These are phyloP conservation scores for Boletus holoroseus DNA, from an alignment of 1,284 basidiomycete genomes.

Conservation along the genomic window DNA sequence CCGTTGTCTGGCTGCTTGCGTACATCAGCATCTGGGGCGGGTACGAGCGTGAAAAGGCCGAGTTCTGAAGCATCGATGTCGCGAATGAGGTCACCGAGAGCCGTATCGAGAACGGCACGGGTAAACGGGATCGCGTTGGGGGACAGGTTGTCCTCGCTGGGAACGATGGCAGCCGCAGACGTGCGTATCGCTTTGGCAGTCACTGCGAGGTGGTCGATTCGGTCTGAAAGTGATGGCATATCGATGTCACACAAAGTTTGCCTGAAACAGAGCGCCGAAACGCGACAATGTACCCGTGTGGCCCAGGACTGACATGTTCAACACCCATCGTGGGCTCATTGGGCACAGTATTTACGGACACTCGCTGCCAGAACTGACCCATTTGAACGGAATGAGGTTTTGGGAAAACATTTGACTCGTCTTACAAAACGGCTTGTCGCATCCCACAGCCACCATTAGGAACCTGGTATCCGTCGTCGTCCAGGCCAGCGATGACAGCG, in stretches of 20 bases:
- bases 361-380: too few species aligned
- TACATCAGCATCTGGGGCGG: conserved; percentile 31
- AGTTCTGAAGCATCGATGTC: conserved; percentile 71
- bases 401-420: too few species aligned
- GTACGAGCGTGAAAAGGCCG: conserved; percentile 60
- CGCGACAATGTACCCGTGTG: too few species aligned
- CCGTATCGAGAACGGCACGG: conserved; percentile 53
- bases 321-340: too few species aligned
- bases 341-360: neutral
- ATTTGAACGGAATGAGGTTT: too few species aligned
- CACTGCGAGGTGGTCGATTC: conserved; percentile 39
- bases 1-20: conserved; percentile 32
- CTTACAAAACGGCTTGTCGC: too few species aligned
- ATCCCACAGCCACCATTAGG: conserved; percentile 23
- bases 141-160: conserved; percentile 14
- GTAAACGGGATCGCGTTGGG: conserved; percentile 45
- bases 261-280: neutral
- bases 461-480: conserved; percentile 5
- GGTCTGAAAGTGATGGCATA: conserved; percentile 42
- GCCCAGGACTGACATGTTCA: too few species aligned
- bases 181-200: conserved; percentile 36
- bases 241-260: neutral
- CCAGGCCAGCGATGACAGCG: conserved; percentile 10
- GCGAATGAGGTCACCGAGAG: conserved; percentile 68
- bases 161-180: conserved; percentile 26